Evolutionary conservation across 2,329 filamentous ascomycete genomes (phyloP), one percentile per base, ranked within the genome.

Genomic region (Mariannaea elegans): DNA sequence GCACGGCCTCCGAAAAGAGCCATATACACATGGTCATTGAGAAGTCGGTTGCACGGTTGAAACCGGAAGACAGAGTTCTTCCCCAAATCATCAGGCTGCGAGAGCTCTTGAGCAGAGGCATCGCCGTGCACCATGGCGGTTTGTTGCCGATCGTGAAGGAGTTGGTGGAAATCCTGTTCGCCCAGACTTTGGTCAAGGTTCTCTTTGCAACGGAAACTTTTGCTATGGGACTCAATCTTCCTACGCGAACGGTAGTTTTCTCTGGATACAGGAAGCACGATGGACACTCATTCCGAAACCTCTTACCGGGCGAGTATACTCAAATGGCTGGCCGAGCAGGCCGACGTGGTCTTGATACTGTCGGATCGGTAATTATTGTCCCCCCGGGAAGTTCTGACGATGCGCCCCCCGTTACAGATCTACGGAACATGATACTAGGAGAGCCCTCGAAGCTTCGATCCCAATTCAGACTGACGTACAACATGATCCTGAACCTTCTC

Each of bases 191-290:
- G 55, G 95, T 99, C 59, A 99, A 99, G 77, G 91, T 99, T 3
- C 84, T 99, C 2, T 99, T 99, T 72, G 95, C 95, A 0, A 99
- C 95, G 0, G 95, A 99, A 75, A 99, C 95, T 0, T 99, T 99
- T 76, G 95, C 95, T 32, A 99, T 99, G 94, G 95, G 95, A 24
- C 83, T 99, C 29, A 99, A 99, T 72, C 80, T 99, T 56, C 95
- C 95, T 0, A 99, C 95, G 1, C 87, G 95, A 65, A 99, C 95
- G 1, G 95, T 99, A 0, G 94, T 98, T 2, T 99, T 99, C 76
- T 98, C 95, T 10, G 95, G 95, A 9, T 97, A 95, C 76, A 88
- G 95, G 50, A 99, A 99, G 75, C 94, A 97, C 66, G 95, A 99
- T 72, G 95, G 95, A 6, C 91, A 95, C 68, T 87, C 87, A 4